Evolutionary conservation across 2,329 filamentous ascomycete genomes (phyloP).

Genomic region (Ceratocystis colombiana): DNA sequence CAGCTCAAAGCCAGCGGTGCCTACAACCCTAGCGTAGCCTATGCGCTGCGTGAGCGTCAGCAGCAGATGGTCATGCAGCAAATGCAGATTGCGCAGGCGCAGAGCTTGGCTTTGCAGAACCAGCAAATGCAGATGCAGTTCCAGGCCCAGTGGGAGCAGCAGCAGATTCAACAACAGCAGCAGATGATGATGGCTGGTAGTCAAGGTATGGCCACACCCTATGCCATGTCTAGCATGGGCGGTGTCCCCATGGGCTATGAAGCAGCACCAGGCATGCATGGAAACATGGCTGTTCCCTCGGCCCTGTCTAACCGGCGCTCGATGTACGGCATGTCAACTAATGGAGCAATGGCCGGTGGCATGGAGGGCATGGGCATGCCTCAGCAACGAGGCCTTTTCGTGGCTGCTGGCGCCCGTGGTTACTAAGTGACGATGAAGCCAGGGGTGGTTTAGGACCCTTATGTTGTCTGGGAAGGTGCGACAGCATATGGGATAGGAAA

Average conservation of each 20-base stretch:
- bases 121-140: constrained; percentile 33
- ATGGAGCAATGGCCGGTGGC: background rate
- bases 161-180: constrained; percentile 27
- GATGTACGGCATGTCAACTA: constrained; percentile 11
- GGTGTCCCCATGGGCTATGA: background rate
- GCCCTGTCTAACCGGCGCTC: background rate
- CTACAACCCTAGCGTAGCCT: constrained; percentile 60
- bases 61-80: constrained; percentile 34
- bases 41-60: constrained; percentile 60
- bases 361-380: background rate
- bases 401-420: constrained; percentile 2
- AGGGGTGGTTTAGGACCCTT: background rate
- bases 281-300: background rate
- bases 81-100: constrained; percentile 25
- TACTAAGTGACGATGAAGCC: background rate
- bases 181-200: constrained; percentile 27
- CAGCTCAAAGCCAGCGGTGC: constrained; percentile 55
- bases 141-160: constrained; percentile 31
- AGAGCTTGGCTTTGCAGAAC: constrained; percentile 31
- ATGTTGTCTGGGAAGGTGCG: background rate
- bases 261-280: background rate
- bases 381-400: background rate
- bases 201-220: background rate
- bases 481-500: background rate
- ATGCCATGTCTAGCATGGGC: background rate